Conservation (phyloP, 768 basidiomycete species). For the Lactifluus echinatus region DNA sequence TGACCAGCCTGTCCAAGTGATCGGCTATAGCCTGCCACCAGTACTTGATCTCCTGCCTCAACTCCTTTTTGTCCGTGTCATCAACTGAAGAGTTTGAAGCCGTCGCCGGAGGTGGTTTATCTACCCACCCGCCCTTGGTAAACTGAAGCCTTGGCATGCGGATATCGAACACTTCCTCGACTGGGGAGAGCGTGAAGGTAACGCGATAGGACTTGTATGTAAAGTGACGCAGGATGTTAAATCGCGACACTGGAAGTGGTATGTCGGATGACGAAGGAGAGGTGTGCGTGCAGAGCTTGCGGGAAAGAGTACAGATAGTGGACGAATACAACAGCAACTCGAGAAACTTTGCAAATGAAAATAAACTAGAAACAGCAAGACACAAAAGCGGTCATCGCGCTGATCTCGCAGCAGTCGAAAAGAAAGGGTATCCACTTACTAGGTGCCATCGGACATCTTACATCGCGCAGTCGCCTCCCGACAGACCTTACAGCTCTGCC, state of each 20-base stretch:
- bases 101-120: slow-evolving; percentile 13
- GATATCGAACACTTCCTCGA: slow-evolving; percentile 55
- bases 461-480: slow-evolving; percentile 27
- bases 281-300: slow-evolving; percentile 14
- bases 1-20: slow-evolving; percentile 51
- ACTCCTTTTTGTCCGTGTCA: slow-evolving; percentile 36
- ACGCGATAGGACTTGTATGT: slow-evolving; percentile 30
- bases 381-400: slow-evolving; percentile 26
- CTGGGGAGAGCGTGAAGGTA: slow-evolving; percentile 36
- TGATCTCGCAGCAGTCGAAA: slow-evolving; percentile 36
- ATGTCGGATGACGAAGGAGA: slow-evolving; percentile 17
- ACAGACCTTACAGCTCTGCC: slow-evolving; percentile 46
- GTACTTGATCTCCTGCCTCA: slow-evolving; percentile 50
- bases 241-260: slow-evolving; percentile 26
- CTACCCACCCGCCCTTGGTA: slow-evolving; percentile 24
- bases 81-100: slow-evolving; percentile 1
- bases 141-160: slow-evolving; percentile 55
- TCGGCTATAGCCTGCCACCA: slow-evolving; percentile 64
- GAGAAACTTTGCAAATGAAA: slow-evolving; percentile 39
- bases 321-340: slow-evolving; percentile 20
- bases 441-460: slow-evolving; percentile 41
- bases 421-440: slow-evolving; percentile 32
- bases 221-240: slow-evolving; percentile 37
- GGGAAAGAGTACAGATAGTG: slow-evolving; percentile 27
- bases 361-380: slow-evolving; percentile 28